Percentiles rank a stretch among this genome's conserved stretches.
These are phyloP conservation scores for Polygonum maritimum DNA, from an alignment of 148 eudicot species.

Conservation along the genomic window DNA sequence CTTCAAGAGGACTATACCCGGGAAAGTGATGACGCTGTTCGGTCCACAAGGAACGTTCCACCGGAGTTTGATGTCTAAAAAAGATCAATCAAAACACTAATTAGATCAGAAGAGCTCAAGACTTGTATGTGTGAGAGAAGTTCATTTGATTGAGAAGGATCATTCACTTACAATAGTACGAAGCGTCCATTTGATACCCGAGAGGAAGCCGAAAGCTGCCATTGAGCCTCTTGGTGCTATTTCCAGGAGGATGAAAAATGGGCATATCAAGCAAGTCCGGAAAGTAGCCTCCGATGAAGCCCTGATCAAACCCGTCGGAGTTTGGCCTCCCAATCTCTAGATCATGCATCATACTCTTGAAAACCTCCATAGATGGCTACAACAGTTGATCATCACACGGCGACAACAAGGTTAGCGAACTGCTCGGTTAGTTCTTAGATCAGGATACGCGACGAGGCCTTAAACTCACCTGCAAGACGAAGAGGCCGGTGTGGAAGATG, in stretches of 20 bases:
- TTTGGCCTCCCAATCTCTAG: conserved; percentile 47
- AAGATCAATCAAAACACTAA: neutral
- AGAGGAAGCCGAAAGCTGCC: conserved; percentile 81
- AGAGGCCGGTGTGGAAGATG: conserved; percentile 96
- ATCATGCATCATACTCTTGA: conserved; percentile 68
- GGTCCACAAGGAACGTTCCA: conserved; percentile 97
- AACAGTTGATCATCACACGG: conserved; percentile 1
- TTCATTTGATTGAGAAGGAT: neutral
- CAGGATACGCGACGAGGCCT: neutral
- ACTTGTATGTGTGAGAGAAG: neutral
- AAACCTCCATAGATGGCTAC: conserved; percentile 76
- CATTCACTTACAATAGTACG: conserved; percentile 66
- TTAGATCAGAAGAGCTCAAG: neutral
- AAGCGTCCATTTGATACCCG: conserved; percentile 99
- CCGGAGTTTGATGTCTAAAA: conserved; percentile 60
- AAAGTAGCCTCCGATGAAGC: conserved; percentile 80
- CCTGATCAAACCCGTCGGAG: conserved; percentile 87
- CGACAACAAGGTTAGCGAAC: neutral
- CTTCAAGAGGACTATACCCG: conserved; percentile 79
- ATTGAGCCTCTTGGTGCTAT: conserved; percentile 48
- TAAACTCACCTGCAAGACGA: conserved; percentile 62
- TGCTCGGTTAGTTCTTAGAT: neutral
- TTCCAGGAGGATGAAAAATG: conserved; percentile 66
- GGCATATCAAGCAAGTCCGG: conserved; percentile 78
- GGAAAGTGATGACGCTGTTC: conserved; percentile 93